A percentile compares a stretch with the other conserved stretches of the same genome.
Evolutionary conservation across 768 basidiomycete genomes (phyloP).

Genomic region (Thelephora aurantiotincta): DNA sequence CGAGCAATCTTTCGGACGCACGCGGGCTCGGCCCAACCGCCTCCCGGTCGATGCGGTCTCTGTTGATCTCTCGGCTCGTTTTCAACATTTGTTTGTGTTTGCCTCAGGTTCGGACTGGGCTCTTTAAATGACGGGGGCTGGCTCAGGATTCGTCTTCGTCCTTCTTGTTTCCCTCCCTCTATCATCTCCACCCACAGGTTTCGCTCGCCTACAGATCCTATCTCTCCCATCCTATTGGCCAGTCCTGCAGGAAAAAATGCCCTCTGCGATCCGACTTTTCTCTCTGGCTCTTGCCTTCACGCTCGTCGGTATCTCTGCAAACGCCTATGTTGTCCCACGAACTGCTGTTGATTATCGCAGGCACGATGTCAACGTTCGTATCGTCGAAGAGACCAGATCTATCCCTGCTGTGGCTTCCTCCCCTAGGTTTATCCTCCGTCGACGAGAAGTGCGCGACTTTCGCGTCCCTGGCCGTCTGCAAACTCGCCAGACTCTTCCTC

Average conservation of each 20-base stretch:
- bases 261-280: background rate
- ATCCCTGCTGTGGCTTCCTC: no score
- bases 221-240: background rate
- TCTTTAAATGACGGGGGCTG: background rate
- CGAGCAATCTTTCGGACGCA: no score
- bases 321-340: background rate
- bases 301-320: background rate
- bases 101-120: background rate
- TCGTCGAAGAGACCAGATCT: background rate
- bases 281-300: background rate
- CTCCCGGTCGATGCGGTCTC: no score
- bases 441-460: no score
- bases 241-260: background rate
- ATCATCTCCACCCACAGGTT: background rate
- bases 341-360: background rate
- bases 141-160: background rate
- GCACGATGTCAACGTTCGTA: background rate
- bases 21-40: no score
- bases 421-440: background rate
- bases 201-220: background rate
- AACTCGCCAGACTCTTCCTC: background rate
- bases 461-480: background rate
- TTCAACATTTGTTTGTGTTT: background rate
- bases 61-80: background rate
- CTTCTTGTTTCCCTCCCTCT: background rate